Evolutionary conservation across 768 basidiomycete species (phyloP).

Genomic region (Xanthoconium purpureum): DNA sequence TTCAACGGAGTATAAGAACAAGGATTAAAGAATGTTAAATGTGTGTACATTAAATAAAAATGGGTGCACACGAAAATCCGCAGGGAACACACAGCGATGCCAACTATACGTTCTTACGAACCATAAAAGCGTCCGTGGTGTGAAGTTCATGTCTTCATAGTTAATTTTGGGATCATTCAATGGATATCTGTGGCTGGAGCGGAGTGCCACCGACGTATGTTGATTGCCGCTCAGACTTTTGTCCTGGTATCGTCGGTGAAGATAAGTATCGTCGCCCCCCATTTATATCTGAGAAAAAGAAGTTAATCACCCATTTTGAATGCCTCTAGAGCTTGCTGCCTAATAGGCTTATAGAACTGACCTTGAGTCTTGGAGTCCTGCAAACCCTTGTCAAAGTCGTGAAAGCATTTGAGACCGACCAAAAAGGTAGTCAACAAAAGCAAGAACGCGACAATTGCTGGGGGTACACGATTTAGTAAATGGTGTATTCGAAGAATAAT

Average conservation of each 20-base stretch:
- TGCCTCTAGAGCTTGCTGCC: slow-evolving; percentile 17
- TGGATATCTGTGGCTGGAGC: slow-evolving; percentile 67
- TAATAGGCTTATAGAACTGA: slow-evolving; percentile 46
- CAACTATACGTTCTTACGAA: neutral
- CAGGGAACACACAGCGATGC: neutral
- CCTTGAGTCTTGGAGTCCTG: slow-evolving; percentile 68
- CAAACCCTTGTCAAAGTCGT: slow-evolving; percentile 81
- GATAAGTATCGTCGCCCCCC: slow-evolving; percentile 44
- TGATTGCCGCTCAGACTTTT: slow-evolving; percentile 46
- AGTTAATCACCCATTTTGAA: slow-evolving; percentile 38
- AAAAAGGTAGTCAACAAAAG: slow-evolving; percentile 71
- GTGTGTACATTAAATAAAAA: slow-evolving; percentile 20
- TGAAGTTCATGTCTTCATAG: neutral
- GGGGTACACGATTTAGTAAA: neutral
- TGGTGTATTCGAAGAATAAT: neutral
- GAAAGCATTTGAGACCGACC: slow-evolving; percentile 75
- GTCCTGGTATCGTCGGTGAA: slow-evolving; percentile 37
- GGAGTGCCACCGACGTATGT: slow-evolving; percentile 44
- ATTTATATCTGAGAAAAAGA: slow-evolving; percentile 43
- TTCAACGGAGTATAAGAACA: slow-evolving; percentile 5
- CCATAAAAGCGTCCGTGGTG: slow-evolving; percentile 4
- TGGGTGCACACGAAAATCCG: slow-evolving; percentile 9
- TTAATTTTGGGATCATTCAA: slow-evolving; percentile 48
- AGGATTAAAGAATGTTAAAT: slow-evolving; percentile 16
- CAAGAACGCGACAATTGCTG: slow-evolving; percentile 75